Evolutionary conservation across 2,329 filamentous ascomycete genomes (phyloP).

Genomic region (Colletotrichum lentis): DNA sequence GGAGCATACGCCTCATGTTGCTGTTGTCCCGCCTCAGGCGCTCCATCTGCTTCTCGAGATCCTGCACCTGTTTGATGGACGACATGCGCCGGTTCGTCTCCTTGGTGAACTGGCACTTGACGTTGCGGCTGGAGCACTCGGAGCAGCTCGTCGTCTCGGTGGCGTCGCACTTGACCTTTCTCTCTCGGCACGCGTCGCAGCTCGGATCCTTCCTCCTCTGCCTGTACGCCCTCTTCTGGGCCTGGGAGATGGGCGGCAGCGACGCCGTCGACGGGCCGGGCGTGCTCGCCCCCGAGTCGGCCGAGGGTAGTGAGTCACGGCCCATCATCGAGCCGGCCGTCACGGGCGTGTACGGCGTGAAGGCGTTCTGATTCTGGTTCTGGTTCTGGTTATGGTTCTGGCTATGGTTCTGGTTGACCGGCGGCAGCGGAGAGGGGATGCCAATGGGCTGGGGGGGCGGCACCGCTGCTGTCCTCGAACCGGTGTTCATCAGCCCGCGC

Average conservation of each 20-base stretch:
- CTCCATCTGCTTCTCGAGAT: slow-evolving; percentile 90
- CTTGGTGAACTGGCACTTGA: slow-evolving; percentile 98
- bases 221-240: slow-evolving; percentile 92
- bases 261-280: slow-evolving; percentile 56
- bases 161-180: slow-evolving; percentile 89
- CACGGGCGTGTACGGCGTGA: slow-evolving; percentile 63
- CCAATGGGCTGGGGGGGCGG: slow-evolving; percentile 62
- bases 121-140: slow-evolving; percentile 94
- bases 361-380: slow-evolving; percentile 50
- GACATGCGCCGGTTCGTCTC: slow-evolving; percentile 99
- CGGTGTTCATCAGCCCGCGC: slow-evolving; percentile 60
- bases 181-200: slow-evolving; percentile 93
- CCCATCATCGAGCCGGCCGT: slow-evolving; percentile 60
- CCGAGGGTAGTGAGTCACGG: slow-evolving; percentile 68
- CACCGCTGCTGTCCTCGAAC: slow-evolving; percentile 58
- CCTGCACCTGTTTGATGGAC: slow-evolving; percentile 98
- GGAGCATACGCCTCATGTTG: slow-evolving; percentile 72
- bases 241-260: slow-evolving; percentile 56
- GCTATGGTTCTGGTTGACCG: slow-evolving; percentile 49
- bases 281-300: slow-evolving; percentile 64
- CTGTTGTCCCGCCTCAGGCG: slow-evolving; percentile 81
- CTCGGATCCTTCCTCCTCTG: slow-evolving; percentile 96
- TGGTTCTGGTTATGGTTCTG: too few species aligned
- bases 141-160: slow-evolving; percentile 97
- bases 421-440: slow-evolving; percentile 57